phyloP scores from a whole-genome alignment of 108 stramenopile species.

The Skeletonema menzelii region DNA sequence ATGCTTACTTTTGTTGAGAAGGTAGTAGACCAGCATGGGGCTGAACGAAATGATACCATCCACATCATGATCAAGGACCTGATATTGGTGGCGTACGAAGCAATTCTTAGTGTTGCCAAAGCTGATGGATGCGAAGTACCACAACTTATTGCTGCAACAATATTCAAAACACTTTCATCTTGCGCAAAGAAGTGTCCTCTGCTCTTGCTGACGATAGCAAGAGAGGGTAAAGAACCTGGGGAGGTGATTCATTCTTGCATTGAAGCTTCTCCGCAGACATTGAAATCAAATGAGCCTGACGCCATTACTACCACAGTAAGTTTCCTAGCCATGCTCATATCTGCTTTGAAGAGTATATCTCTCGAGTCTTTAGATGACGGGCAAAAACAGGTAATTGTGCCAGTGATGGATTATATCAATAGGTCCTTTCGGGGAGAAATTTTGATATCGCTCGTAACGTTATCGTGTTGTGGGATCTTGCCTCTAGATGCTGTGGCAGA shows the following conservation, averaged over 20 bases:
- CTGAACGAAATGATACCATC: not conserved
- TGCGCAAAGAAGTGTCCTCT: constrained; percentile 23
- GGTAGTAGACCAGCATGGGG: constrained; percentile 15
- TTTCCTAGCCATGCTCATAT: constrained; percentile 18
- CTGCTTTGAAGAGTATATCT: constrained; percentile 7
- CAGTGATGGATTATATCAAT: constrained; percentile 15
- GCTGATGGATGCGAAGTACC: constrained; percentile 1
- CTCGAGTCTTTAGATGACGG: constrained; percentile 8
- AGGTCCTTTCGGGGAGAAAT: constrained; percentile 6
- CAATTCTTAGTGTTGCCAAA: not conserved
- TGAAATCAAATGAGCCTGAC: constrained; percentile 29
- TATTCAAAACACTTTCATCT: constrained; percentile 26
- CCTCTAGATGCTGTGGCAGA: constrained; percentile 13
- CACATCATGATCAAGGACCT: constrained; percentile 15
- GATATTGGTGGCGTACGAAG: constrained; percentile 27
- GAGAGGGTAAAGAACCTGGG: constrained; percentile 19
- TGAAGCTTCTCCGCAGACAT: constrained; percentile 15
- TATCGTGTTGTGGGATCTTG: constrained; percentile 16
- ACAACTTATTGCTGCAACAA: constrained; percentile 19
- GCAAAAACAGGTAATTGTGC: not conserved
- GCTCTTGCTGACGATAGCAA: constrained; percentile 14
- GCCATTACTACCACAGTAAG: constrained; percentile 3
- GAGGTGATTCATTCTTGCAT: constrained; percentile 26
- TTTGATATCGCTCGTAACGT: constrained; percentile 14
- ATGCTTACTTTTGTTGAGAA: constrained; percentile 25